Base-by-base conservation (phyloP, 2,329 filamentous ascomycete genomes). In the Cordyceps militaris region DNA sequence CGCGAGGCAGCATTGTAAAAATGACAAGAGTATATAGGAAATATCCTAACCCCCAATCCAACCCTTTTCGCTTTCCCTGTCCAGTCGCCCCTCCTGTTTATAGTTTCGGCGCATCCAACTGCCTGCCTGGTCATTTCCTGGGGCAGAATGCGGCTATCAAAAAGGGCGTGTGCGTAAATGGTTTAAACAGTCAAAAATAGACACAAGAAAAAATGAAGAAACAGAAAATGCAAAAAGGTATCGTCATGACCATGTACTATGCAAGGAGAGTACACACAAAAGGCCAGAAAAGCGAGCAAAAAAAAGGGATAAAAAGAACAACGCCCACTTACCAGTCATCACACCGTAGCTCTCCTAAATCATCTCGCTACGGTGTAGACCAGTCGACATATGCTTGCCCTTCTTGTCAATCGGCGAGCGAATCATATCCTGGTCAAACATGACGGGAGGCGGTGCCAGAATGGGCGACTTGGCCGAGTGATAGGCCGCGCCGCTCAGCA, bases 311-410 rank as follows among this genome's bases (percentile, higher is more conserved):
- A 10, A 44, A 43, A 54, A 26, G 3, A 42, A 44, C 2, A 16
- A 36, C 7, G 30, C 32, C n/a, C n/a, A n/a, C n/a, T n/a, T n/a
- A n/a, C n/a, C n/a, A 24, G 23, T 36, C 46, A 51, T 47, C 55
- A 43, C 46, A 50, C 14, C 55, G 26, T 19, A 50, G 16, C 36
- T 30, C 38, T 38, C 47, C 68, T 70, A 84, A 62, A 84, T 79
- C 78, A 84, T 79, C 69, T 83, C 80, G 66, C 74, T 80, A 56
- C 71, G 71, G 62, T 80, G 74, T 36, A 83, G 67, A 0, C 81
- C 81, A 13, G 79, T 83, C 30, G 76, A 74, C 47, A 75, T 71
- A 57, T 74, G 72, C 46, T 74, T 73, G 64, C 64, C 69, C 49
- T 61, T 63, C 7, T 63, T 59, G 36, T 73, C 69, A 32, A 67